Conservation (phyloP, 2,329 filamentous ascomycete genomes). For the Cryphonectria japonica region DNA sequence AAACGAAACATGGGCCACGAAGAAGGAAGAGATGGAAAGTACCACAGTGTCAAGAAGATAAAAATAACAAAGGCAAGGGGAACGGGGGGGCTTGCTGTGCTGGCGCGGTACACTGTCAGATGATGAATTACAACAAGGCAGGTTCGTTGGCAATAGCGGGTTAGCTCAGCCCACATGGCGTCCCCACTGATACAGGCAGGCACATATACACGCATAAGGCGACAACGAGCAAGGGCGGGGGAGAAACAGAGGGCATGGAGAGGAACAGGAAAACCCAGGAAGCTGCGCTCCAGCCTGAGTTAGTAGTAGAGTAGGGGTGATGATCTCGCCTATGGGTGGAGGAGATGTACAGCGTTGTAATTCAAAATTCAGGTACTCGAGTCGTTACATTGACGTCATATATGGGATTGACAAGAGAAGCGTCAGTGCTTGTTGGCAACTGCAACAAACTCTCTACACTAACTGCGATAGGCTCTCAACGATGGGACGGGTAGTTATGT, state of each 20-base stretch:
- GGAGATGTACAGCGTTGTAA: not conserved
- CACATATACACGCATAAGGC: not conserved
- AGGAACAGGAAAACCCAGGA: not conserved
- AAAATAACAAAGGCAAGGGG: not conserved
- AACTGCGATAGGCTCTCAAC: not conserved
- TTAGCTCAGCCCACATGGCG: constrained; percentile 7
- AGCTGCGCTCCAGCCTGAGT: not conserved
- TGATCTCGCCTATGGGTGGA: not conserved
- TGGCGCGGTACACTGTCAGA: constrained; percentile 12
- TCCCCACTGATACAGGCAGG: constrained; percentile 1
- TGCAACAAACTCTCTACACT: not conserved
- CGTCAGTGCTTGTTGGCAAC: constrained; percentile 6
- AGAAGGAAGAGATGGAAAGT: too few species aligned
- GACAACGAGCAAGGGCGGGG: not conserved
- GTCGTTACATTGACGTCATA: constrained; percentile 20
- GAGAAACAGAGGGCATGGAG: not conserved
- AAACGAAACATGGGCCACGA: not conserved
- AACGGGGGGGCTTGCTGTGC: not conserved
- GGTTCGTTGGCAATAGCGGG: constrained; percentile 2
- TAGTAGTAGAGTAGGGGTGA: not conserved
- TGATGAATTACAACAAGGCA: constrained; percentile 10
- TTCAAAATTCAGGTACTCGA: not conserved
- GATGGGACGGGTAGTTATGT: not conserved
- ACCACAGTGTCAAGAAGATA: too few species aligned
- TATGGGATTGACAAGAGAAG: not conserved